Percentiles rank a stretch among this genome's conserved stretches.
These are phyloP conservation scores for Yamadazyma atlantica DNA, from an alignment of 1,139 yeast genomes.

Conservation along the genomic window DNA sequence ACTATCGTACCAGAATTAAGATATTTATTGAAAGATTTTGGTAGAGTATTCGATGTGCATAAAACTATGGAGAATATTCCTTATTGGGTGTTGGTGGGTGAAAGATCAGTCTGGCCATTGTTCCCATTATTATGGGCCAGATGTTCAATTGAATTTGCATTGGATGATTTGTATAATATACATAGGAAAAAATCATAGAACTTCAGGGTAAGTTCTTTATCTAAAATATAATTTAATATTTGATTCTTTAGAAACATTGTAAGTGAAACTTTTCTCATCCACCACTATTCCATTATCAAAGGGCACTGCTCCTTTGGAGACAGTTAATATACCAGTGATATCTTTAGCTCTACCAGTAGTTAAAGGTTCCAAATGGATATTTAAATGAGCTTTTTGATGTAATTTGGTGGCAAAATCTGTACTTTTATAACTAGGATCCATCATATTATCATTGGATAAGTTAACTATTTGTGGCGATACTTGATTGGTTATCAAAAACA, in stretches of 20 bases:
- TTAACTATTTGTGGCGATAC: conserved; percentile 43
- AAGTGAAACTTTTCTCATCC: conserved; percentile 64
- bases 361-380: conserved; percentile 60
- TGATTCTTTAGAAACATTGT: conserved; percentile 58
- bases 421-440: conserved; percentile 37
- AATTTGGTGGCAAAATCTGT: conserved; percentile 49
- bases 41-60: conserved; percentile 74
- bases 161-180: conserved; percentile 70
- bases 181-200: conserved; percentile 34
- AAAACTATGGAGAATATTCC: conserved; percentile 70
- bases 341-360: conserved; percentile 83
- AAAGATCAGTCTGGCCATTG: conserved; percentile 91
- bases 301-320: conserved; percentile 53
- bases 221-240: conserved; percentile 45
- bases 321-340: conserved; percentile 68
- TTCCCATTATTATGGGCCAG: conserved; percentile 84
- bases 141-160: conserved; percentile 84
- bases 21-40: conserved; percentile 64
- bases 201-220: conserved; percentile 15
- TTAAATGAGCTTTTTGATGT: conserved; percentile 49
- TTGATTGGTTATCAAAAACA: conserved; percentile 35
- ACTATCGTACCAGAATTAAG: conserved; percentile 88
- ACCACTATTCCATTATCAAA: conserved; percentile 14
- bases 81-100: conserved; percentile 91
- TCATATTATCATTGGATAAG: conserved; percentile 22